Conservation (phyloP, 1,139 yeast genomes). For the Kazachstania sp. region DNA sequence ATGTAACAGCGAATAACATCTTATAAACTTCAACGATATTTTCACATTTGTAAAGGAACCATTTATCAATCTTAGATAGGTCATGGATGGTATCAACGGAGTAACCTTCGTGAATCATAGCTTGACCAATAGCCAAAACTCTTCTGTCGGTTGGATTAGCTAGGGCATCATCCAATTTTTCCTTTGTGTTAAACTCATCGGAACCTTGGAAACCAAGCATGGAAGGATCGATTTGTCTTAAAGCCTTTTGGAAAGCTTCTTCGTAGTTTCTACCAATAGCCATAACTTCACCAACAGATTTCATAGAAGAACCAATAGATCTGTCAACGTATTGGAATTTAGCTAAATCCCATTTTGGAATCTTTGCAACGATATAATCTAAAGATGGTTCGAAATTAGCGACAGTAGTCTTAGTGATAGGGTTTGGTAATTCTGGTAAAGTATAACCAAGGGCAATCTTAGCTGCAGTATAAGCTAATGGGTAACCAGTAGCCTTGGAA, state of each 20-base stretch:
- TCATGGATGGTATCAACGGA: conserved; percentile 88
- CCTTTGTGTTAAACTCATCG: conserved; percentile 38
- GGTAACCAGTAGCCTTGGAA: conserved; percentile 97
- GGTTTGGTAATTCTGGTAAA: conserved; percentile 89
- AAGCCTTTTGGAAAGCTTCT: conserved; percentile 96
- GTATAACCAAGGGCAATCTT: conserved; percentile 93
- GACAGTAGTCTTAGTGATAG: conserved; percentile 90
- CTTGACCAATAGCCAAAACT: conserved; percentile 98
- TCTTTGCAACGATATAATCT: conserved; percentile 93
- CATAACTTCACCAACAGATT: conserved; percentile 99
- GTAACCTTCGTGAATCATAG: conserved; percentile 80
- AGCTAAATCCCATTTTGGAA: conserved; percentile 96
- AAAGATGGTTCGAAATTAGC: conserved; percentile 96
- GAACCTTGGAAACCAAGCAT: conserved; percentile 89
- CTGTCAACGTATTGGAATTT: conserved; percentile 93
- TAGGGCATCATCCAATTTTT: conserved; percentile 69
- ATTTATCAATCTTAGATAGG: conserved; percentile 82
- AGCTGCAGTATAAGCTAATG: conserved; percentile 97
- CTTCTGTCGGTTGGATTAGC: conserved; percentile 94
- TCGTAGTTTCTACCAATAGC: conserved; percentile 97
- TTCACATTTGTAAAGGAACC: conserved; percentile 90
- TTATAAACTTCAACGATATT: conserved; percentile 85
- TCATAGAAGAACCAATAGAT: conserved; percentile 93
- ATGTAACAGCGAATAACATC: conserved; percentile 57
- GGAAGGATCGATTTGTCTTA: conserved; percentile 92